Evolutionary conservation across 495 filamentous ascomycete species (phyloP).

Genomic region (Jackrogersella minutella): DNA sequence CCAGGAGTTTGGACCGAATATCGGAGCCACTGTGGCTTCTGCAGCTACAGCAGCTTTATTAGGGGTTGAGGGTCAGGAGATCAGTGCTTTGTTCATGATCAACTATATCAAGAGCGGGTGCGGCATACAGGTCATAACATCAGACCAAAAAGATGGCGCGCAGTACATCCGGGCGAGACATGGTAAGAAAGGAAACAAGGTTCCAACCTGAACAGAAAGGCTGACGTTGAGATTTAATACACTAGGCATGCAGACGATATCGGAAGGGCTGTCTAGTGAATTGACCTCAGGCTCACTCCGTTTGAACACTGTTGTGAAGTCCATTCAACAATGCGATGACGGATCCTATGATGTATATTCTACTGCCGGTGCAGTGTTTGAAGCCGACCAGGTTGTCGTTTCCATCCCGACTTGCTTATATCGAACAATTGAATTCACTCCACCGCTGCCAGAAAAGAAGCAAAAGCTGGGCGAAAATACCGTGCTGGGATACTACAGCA

Average conservation of each 20-base stretch:
- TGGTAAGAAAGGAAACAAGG: conserved; percentile 4
- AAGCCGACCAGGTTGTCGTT: conserved; percentile 49
- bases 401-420: conserved; percentile 47
- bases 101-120: conserved; percentile 57
- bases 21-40: conserved; percentile 37
- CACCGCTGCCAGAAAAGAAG: conserved; percentile 38
- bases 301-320: conserved; percentile 39
- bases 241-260: conserved; percentile 49
- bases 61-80: conserved; percentile 49
- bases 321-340: conserved; percentile 5
- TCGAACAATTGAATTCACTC: conserved; percentile 47
- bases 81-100: conserved; percentile 59
- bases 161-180: conserved; percentile 51
- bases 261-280: conserved; percentile 34
- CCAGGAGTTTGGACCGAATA: conserved; percentile 18
- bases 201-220: no score
- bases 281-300: conserved; percentile 35
- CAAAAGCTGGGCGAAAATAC: conserved; percentile 31
- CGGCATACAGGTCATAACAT: conserved; percentile 53
- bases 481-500: conserved; percentile 49
- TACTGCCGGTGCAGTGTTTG: conserved; percentile 24
- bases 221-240: not conserved
- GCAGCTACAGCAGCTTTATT: conserved; percentile 53
- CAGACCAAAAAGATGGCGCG: conserved; percentile 52
- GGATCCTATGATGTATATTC: conserved; percentile 24